Percentiles rank a stretch among this genome's conserved stretches.
Evolutionary conservation across 2,329 filamentous ascomycete species (phyloP).

Genomic region (Fragosphaeria purpurea): DNA sequence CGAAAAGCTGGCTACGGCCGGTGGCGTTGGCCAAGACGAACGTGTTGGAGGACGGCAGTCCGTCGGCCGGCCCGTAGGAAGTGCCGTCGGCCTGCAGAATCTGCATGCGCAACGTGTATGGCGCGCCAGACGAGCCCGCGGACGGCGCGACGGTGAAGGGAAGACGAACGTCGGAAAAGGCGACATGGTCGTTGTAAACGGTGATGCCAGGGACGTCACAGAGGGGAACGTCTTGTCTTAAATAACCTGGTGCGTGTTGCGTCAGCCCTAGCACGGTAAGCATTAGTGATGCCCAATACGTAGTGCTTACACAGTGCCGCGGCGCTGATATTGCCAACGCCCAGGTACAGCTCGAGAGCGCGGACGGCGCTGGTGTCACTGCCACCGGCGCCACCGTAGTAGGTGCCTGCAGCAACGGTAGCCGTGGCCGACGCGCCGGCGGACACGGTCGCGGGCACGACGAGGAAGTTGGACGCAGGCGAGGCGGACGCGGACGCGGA

Average conservation of each 20-base stretch:
- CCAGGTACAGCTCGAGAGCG: conserved; percentile 3
- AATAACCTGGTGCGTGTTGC: not conserved
- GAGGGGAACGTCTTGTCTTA: not conserved
- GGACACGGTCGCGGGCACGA: not conserved
- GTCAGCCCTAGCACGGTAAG: too few species aligned
- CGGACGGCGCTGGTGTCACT: conserved; percentile 3
- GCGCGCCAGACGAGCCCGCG: not conserved
- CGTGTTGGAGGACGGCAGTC: not conserved
- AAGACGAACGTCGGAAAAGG: not conserved
- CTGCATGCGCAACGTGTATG: conserved; percentile 3
- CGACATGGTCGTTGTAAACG: not conserved
- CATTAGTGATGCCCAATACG: too few species aligned
- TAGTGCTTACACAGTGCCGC: not conserved
- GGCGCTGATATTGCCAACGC: not conserved
- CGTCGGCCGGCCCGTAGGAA: not conserved
- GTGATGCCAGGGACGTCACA: conserved; percentile 3
- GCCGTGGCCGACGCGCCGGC: not conserved
- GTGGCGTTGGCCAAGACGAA: not conserved
- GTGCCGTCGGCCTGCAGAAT: conserved; percentile 3
- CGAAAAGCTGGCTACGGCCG: conserved; percentile 3
- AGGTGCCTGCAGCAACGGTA: not conserved
- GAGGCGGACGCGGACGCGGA: not conserved
- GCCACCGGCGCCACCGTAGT: not conserved
- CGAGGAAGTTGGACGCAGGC: not conserved
- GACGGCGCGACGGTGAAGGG: conserved; percentile 1